Evolutionary conservation across 176 grass and related monocot genomes (phyloP).

Genomic region (Lolium rigidum): DNA sequence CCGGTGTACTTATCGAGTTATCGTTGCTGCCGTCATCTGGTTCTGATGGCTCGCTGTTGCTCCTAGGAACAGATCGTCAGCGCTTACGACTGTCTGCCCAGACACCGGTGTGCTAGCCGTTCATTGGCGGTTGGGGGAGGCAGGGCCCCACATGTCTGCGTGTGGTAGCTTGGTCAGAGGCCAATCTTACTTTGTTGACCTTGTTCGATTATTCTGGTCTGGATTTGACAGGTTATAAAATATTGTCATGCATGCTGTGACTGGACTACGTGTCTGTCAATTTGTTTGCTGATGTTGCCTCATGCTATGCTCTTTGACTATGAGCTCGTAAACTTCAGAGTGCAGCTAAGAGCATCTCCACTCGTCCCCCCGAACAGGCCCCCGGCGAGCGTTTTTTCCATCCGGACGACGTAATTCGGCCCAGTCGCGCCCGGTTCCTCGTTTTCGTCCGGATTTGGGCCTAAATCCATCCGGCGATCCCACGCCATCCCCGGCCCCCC

Average conservation of each 20-base stretch:
- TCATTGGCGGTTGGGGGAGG: neutral
- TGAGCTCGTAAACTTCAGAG: neutral
- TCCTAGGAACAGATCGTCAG: neutral
- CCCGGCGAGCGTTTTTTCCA: too few species aligned
- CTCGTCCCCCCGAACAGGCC: too few species aligned
- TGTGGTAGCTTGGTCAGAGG: too few species aligned
- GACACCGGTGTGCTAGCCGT: neutral
- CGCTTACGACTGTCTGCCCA: slow-evolving; percentile 22
- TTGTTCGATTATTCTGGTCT: neutral
- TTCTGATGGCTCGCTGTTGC: neutral
- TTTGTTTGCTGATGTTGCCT: neutral
- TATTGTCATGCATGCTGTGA: neutral
- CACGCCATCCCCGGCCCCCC: too few species aligned
- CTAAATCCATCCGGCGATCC: too few species aligned
- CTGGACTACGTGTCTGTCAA: too few species aligned
- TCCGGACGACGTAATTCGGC: too few species aligned
- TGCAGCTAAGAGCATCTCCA: too few species aligned
- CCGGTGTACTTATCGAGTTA: too few species aligned
- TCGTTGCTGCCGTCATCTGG: neutral
- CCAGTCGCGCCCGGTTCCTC: too few species aligned
- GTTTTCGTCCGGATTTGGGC: too few species aligned
- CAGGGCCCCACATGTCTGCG: neutral
- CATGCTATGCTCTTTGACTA: neutral
- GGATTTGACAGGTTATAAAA: slow-evolving; percentile 8
- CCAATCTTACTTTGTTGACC: neutral